phyloP scores from a whole-genome alignment of 768 basidiomycete genomes.

The Botryobasidium botryosum region DNA sequence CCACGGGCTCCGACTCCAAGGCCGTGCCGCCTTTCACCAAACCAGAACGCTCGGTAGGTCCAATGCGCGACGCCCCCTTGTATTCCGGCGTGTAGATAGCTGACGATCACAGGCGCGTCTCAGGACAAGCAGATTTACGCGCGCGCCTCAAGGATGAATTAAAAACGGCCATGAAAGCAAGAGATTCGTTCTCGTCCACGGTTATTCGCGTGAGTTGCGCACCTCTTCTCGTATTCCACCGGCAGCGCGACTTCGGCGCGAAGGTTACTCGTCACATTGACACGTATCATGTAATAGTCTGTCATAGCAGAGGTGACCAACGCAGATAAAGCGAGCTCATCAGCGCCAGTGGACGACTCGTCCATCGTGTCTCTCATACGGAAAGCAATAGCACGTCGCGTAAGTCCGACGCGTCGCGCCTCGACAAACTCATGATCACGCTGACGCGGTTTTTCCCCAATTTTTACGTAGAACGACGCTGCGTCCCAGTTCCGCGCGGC shows the following conservation, averaged over 20 bases:
- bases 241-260: background rate
- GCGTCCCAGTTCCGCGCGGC: constrained; percentile 4
- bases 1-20: too few species aligned
- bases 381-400: constrained; percentile 7
- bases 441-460: background rate
- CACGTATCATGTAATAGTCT: background rate
- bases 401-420: background rate
- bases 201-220: constrained; percentile 3
- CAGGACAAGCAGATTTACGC: constrained; percentile 4
- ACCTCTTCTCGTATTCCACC: background rate
- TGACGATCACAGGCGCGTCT: too few species aligned
- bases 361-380: constrained; percentile 4
- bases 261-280: background rate
- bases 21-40: too few species aligned
- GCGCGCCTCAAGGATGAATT: constrained; percentile 8
- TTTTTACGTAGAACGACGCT: constrained; percentile 4
- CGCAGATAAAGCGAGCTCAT: constrained; percentile 8
- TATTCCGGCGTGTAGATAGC: too few species aligned
- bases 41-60: too few species aligned
- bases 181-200: constrained; percentile 9
- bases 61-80: too few species aligned
- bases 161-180: constrained; percentile 12
- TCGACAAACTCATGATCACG: background rate
- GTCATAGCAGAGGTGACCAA: constrained; percentile 10
- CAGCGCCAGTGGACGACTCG: constrained; percentile 3